Evolutionary conservation across 2,329 filamentous ascomycete genomes (phyloP).

Genomic region (Cladophialophora psammophila): DNA sequence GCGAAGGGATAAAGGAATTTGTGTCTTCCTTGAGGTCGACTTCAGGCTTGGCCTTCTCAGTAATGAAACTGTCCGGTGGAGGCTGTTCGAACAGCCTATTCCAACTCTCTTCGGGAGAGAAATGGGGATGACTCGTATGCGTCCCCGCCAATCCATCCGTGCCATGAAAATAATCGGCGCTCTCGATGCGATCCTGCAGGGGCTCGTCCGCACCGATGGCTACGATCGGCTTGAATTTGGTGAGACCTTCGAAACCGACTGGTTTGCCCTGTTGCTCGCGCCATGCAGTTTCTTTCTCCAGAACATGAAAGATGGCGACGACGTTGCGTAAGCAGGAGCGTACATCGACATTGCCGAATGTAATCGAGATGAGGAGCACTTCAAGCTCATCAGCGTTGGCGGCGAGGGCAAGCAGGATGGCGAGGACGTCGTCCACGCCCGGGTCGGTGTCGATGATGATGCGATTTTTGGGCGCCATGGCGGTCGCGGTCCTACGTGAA

Average conservation of each 20-base stretch:
- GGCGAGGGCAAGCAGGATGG: slow-evolving; percentile 84
- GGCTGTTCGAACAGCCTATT: slow-evolving; percentile 67
- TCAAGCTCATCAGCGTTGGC: slow-evolving; percentile 84
- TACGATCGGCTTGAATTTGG: slow-evolving; percentile 77
- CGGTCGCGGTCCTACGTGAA: background rate
- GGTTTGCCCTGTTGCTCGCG: slow-evolving; percentile 71
- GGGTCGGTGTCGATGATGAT: slow-evolving; percentile 98
- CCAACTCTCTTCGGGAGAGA: slow-evolving; percentile 78
- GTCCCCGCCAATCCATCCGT: slow-evolving; percentile 78
- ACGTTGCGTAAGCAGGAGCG: slow-evolving; percentile 89
- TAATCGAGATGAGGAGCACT: slow-evolving; percentile 83
- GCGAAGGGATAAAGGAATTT: slow-evolving; percentile 76
- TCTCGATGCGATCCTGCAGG: slow-evolving; percentile 79
- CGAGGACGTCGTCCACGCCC: slow-evolving; percentile 90
- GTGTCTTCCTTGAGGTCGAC: slow-evolving; percentile 40
- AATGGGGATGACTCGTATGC: slow-evolving; percentile 72
- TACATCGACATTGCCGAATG: slow-evolving; percentile 91
- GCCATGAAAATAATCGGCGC: slow-evolving; percentile 87
- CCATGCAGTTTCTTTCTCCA: slow-evolving; percentile 90
- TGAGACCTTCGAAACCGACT: slow-evolving; percentile 76
- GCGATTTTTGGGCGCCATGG: slow-evolving; percentile 72
- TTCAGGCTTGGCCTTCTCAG: slow-evolving; percentile 54
- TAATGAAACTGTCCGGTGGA: slow-evolving; percentile 52
- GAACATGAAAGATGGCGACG: slow-evolving; percentile 87
- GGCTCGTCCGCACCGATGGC: slow-evolving; percentile 87